Evolutionary conservation across 768 basidiomycete genomes (phyloP).

Genomic region (Russula foetens): DNA sequence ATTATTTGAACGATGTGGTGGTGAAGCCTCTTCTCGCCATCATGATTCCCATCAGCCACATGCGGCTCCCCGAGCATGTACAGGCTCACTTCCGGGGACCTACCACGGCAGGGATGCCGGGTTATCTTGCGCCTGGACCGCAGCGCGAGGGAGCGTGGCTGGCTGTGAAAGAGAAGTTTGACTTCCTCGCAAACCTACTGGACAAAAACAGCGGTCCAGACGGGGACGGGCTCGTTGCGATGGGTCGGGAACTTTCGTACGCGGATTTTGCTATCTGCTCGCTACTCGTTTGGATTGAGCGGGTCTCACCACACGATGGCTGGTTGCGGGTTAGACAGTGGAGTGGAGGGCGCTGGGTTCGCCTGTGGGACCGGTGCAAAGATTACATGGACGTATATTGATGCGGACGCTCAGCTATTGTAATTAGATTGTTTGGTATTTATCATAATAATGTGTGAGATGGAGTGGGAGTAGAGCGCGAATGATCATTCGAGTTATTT

Average conservation of each 20-base stretch:
- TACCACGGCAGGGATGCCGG: constrained; percentile 15
- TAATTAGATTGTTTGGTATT: too few relatives aligned
- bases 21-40: constrained; percentile 59
- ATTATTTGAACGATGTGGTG: constrained; percentile 59
- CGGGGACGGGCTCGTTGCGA: constrained; percentile 54
- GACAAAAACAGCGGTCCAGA: constrained; percentile 57
- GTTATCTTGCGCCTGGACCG: constrained; percentile 27
- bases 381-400: constrained; percentile 61
- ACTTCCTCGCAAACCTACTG: constrained; percentile 54
- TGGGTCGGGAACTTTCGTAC: constrained; percentile 60
- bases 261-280: constrained; percentile 71
- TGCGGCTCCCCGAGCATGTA: constrained; percentile 46
- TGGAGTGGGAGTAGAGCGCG: too few relatives aligned
- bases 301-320: constrained; percentile 63
- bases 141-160: constrained; percentile 59
- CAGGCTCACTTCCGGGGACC: constrained; percentile 40
- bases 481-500: too few relatives aligned
- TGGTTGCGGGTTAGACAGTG: constrained; percentile 63
- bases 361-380: constrained; percentile 52
- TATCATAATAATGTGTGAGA: too few relatives aligned
- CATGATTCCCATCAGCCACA: constrained; percentile 61
- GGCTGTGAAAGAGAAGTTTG: constrained; percentile 57
- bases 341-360: constrained; percentile 62
- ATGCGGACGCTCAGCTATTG: background rate
- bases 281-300: constrained; percentile 65